phyloP scores from a whole-genome alignment of 352 stramenopile species.

The Pythium aphanidermatum region DNA sequence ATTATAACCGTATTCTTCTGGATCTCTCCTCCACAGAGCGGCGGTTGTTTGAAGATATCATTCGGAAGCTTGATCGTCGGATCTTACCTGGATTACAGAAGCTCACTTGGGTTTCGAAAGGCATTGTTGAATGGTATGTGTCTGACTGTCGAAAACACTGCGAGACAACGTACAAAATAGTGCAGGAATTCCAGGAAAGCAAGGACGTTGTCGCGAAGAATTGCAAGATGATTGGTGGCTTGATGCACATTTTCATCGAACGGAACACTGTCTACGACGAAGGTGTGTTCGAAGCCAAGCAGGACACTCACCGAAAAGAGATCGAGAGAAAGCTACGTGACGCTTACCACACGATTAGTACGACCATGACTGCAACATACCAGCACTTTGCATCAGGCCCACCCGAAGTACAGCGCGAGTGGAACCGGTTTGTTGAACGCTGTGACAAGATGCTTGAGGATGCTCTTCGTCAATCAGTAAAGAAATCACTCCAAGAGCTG shows the following conservation, averaged over 20 bases:
- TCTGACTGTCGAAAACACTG: slow-evolving; percentile 87
- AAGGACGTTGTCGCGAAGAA: slow-evolving; percentile 84
- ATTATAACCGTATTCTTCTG: slow-evolving; percentile 94
- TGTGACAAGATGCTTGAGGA: slow-evolving; percentile 91
- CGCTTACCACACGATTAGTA: slow-evolving; percentile 81
- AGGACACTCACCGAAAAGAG: slow-evolving; percentile 83
- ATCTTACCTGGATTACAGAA: slow-evolving; percentile 92
- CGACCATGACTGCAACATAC: slow-evolving; percentile 90
- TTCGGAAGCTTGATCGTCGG: slow-evolving; percentile 90
- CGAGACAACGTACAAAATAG: slow-evolving; percentile 84
- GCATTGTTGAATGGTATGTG: slow-evolving; percentile 92
- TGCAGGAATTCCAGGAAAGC: slow-evolving; percentile 87
- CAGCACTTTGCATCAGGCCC: slow-evolving; percentile 87
- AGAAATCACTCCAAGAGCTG: slow-evolving; percentile 93
- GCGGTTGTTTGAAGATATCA: slow-evolving; percentile 92
- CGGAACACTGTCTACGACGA: slow-evolving; percentile 93
- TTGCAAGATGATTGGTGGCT: slow-evolving; percentile 83
- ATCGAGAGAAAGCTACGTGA: slow-evolving; percentile 74
- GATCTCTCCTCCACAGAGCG: slow-evolving; percentile 88
- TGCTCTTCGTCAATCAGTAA: slow-evolving; percentile 88
- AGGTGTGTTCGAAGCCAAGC: slow-evolving; percentile 89
- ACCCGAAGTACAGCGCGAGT: slow-evolving; percentile 90
- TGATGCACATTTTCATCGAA: slow-evolving; percentile 92
- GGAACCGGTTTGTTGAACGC: slow-evolving; percentile 85
- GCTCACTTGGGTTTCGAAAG: slow-evolving; percentile 90